Conservation (phyloP, 441 rosid species). For the Pelargonium fulgidum region DNA sequence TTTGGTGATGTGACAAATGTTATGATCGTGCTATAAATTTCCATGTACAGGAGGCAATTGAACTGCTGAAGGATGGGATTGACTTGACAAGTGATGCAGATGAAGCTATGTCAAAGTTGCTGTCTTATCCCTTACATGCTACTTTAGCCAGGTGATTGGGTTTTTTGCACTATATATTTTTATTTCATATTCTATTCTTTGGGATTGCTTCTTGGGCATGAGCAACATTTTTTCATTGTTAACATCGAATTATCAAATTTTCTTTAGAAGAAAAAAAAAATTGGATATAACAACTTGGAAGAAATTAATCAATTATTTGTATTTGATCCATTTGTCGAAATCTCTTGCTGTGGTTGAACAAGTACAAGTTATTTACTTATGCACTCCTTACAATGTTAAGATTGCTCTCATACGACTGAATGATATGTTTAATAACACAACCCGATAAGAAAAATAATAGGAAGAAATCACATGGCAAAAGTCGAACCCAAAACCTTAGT, state of each 20-base stretch:
- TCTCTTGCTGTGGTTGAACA: too few species aligned
- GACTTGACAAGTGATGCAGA: slow-evolving; percentile 86
- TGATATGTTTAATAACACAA: too few species aligned
- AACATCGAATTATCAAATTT: background rate
- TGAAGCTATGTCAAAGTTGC: slow-evolving; percentile 58
- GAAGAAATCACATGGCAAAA: too few species aligned
- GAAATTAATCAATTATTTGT: too few species aligned
- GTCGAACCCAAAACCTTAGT: too few species aligned
- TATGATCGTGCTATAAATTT: background rate
- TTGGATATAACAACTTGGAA: background rate
- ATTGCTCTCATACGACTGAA: too few species aligned
- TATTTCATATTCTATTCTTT: background rate
- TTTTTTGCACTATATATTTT: background rate
- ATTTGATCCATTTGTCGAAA: too few species aligned
- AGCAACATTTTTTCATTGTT: background rate
- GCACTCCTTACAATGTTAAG: too few species aligned
- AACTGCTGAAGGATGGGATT: slow-evolving; percentile 91
- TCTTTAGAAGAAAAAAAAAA: too few species aligned
- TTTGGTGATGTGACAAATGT: background rate
- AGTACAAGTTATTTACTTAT: too few species aligned
- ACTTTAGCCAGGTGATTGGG: slow-evolving; percentile 55
- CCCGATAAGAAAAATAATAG: too few species aligned
- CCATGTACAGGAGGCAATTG: slow-evolving; percentile 60
- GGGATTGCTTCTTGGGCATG: background rate
- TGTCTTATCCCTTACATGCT: slow-evolving; percentile 71